Evolutionary conservation across 495 filamentous ascomycete species (phyloP).

Genomic region (Aspergillus cavernicola): DNA sequence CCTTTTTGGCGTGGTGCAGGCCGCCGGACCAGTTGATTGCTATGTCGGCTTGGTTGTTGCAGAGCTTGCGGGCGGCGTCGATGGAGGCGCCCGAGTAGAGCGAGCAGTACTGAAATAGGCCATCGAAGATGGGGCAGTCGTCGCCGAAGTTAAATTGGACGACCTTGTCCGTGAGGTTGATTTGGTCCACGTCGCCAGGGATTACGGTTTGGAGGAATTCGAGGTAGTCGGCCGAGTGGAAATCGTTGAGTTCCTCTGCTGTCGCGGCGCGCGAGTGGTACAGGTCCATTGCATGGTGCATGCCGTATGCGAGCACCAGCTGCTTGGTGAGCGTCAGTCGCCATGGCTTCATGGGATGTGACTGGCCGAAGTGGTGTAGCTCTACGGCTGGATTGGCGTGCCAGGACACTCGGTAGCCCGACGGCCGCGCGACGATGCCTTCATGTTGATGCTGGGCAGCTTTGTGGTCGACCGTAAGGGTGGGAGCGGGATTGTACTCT

Average conservation of each 20-base stretch:
- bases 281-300: constrained; percentile 93
- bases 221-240: constrained; percentile 86
- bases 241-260: constrained; percentile 80
- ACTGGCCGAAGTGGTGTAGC: constrained; percentile 89
- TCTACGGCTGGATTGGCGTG: constrained; percentile 96
- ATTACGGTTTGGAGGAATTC: constrained; percentile 64
- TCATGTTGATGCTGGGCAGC: constrained; percentile 65
- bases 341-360: constrained; percentile 99
- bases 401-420: constrained; percentile 92
- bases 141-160: constrained; percentile 78
- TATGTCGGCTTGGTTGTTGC: constrained; percentile 82
- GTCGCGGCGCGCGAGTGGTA: constrained; percentile 79
- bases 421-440: constrained; percentile 64
- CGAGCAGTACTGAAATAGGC: constrained; percentile 89
- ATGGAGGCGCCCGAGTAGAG: constrained; percentile 88
- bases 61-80: constrained; percentile 87
- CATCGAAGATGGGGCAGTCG: constrained; percentile 96
- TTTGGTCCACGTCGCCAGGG: constrained; percentile 40
- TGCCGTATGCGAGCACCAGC: constrained; percentile 87
- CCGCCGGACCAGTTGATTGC: constrained; percentile 99
- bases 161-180: constrained; percentile 39
- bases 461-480: constrained; percentile 61
- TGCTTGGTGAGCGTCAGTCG: constrained; percentile 92
- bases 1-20: constrained; percentile 95
- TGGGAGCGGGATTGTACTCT: constrained; percentile 59